phyloP scores from a whole-genome alignment of 768 basidiomycete species.

The Lactarius hengduanensis region DNA sequence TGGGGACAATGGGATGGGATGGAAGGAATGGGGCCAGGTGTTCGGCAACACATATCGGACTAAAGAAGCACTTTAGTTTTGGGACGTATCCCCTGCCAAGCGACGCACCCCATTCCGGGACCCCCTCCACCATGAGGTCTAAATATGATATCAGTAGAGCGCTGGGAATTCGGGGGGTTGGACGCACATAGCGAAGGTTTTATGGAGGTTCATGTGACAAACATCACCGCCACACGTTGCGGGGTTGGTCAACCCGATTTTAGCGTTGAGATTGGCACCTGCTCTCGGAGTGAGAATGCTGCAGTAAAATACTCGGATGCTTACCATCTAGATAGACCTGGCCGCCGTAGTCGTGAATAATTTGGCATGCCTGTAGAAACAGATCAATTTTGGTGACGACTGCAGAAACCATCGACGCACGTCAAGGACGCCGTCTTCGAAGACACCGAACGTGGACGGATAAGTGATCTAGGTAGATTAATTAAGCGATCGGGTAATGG shows the following conservation, averaged over 20 bases:
- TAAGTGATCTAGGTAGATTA: slow-evolving; percentile 75
- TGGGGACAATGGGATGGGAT: slow-evolving; percentile 71
- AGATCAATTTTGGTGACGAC: slow-evolving; percentile 10
- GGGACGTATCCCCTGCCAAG: background rate
- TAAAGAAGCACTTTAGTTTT: slow-evolving; percentile 31
- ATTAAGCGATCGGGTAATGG: slow-evolving; percentile 21
- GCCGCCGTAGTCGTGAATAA: slow-evolving; percentile 92
- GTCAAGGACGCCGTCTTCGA: slow-evolving; percentile 85
- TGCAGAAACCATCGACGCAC: slow-evolving; percentile 37
- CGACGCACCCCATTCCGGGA: slow-evolving; percentile 83
- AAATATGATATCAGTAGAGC: background rate
- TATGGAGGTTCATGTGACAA: slow-evolving; percentile 97
- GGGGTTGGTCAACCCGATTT: slow-evolving; percentile 89
- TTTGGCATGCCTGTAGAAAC: slow-evolving; percentile 70
- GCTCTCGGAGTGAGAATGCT: slow-evolving; percentile 1
- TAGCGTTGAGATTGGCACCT: slow-evolving; percentile 92
- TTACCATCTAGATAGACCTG: slow-evolving; percentile 95
- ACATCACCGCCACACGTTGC: slow-evolving; percentile 97
- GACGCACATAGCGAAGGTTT: slow-evolving; percentile 90
- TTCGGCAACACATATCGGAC: slow-evolving; percentile 90
- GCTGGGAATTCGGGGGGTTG: slow-evolving; percentile 2
- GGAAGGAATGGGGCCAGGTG: slow-evolving; percentile 96
- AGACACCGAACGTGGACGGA: slow-evolving; percentile 97
- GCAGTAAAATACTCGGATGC: background rate
- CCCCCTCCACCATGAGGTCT: slow-evolving; percentile 98